Percentiles rank a stretch among this genome's conserved stretches.
These are phyloP conservation scores for Selenicereus undatus DNA, from an alignment of 148 eudicot genomes.

Conservation along the genomic window DNA sequence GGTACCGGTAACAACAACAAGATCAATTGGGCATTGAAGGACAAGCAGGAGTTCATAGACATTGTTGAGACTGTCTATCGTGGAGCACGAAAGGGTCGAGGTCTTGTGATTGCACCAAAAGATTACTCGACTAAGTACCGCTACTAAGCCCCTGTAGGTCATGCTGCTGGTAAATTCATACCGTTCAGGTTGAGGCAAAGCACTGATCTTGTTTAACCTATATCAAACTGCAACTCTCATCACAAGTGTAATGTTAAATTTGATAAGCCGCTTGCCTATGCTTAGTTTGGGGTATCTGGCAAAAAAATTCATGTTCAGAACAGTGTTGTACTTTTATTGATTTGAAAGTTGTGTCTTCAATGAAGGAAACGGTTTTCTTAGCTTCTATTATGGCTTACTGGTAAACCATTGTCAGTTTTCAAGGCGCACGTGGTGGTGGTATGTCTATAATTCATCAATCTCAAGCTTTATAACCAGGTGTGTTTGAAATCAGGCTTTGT, in stretches of 20 bases:
- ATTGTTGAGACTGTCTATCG: slow-evolving; percentile 41
- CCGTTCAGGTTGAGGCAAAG: neutral
- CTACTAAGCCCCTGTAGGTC: slow-evolving; percentile 13
- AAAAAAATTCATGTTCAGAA: slow-evolving; percentile 6
- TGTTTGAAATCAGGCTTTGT: no score
- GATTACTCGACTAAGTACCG: slow-evolving; percentile 47
- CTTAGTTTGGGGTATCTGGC: neutral
- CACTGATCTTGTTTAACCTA: neutral
- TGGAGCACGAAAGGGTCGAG: slow-evolving; percentile 48
- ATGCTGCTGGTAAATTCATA: neutral
- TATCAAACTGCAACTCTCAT: neutral
- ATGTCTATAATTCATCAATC: no score
- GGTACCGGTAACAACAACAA: slow-evolving; percentile 43
- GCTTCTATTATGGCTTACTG: neutral
- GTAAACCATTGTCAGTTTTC: no score
- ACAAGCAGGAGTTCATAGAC: slow-evolving; percentile 40
- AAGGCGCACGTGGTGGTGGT: no score
- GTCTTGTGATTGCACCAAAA: slow-evolving; percentile 46
- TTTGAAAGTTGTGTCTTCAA: neutral
- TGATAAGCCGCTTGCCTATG: neutral
- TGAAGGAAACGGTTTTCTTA: neutral
- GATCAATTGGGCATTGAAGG: slow-evolving; percentile 39
- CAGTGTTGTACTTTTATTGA: slow-evolving; percentile 7
- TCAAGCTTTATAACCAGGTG: no score
- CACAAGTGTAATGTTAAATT: slow-evolving; percentile 4